Evolutionary conservation across 768 basidiomycete species (phyloP).

Genomic region (Russula brevipes): DNA sequence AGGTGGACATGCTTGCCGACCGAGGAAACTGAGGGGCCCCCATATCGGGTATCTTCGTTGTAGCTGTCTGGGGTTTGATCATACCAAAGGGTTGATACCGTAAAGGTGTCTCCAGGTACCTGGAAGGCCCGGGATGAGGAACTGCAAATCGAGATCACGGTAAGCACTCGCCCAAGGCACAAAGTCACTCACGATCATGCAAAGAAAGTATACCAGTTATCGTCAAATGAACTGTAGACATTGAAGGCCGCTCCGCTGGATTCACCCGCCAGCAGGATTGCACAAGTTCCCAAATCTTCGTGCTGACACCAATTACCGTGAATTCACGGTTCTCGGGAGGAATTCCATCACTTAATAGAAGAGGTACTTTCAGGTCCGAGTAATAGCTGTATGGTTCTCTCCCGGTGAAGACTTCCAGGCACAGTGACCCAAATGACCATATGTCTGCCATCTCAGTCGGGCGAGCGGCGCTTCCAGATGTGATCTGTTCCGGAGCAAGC

Average conservation of each 20-base stretch:
- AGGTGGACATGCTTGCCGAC: not conserved
- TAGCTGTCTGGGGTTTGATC: not conserved
- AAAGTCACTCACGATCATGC: not conserved
- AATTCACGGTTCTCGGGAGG: slow-evolving; percentile 1
- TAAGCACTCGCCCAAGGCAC: not conserved
- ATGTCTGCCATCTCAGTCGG: slow-evolving; percentile 10
- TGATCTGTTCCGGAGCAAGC: slow-evolving; percentile 16
- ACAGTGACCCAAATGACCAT: slow-evolving; percentile 20
- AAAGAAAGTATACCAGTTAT: not conserved
- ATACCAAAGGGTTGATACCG: not conserved
- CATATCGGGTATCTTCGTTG: not conserved
- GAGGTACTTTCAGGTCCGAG: not conserved
- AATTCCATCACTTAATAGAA: slow-evolving; percentile 2
- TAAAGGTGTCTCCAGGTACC: no score
- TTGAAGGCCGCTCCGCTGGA: slow-evolving; percentile 5
- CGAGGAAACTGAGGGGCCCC: not conserved
- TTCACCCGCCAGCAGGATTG: slow-evolving; percentile 11
- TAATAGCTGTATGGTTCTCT: slow-evolving; percentile 6
- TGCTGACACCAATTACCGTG: not conserved
- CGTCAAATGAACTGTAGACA: not conserved
- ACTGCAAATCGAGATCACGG: not conserved
- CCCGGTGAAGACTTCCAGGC: slow-evolving; percentile 15
- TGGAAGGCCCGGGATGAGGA: not conserved
- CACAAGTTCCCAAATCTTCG: slow-evolving; percentile 19
- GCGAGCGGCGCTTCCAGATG: not conserved